Evolutionary conservation across 352 stramenopile genomes (phyloP).

Genomic region (Blastocystis sp.): DNA sequence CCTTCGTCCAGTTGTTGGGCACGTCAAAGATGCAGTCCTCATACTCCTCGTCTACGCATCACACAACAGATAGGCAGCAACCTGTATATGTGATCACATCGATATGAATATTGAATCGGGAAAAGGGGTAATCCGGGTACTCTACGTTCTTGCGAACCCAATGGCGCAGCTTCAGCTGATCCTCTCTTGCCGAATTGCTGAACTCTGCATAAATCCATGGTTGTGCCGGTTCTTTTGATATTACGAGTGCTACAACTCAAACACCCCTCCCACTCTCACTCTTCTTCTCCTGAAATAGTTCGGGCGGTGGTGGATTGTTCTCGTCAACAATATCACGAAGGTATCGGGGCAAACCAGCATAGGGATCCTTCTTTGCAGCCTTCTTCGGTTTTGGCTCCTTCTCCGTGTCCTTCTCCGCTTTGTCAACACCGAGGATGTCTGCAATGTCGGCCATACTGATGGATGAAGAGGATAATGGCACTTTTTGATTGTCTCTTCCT

Average conservation of each 20-base stretch:
- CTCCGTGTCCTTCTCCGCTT: background rate
- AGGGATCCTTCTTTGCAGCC: conserved; percentile 15
- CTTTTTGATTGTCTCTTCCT: background rate
- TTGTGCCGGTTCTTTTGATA: conserved; percentile 30
- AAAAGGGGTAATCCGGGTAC: conserved; percentile 69
- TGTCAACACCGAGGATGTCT: conserved; percentile 41
- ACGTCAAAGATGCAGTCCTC: conserved; percentile 22
- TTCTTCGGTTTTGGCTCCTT: conserved; percentile 42
- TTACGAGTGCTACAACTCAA: conserved; percentile 17
- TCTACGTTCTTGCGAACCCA: conserved; percentile 66
- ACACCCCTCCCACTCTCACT: background rate
- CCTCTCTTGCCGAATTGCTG: conserved; percentile 20
- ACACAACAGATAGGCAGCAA: background rate
- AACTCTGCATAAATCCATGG: conserved; percentile 28
- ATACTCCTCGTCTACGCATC: conserved; percentile 67
- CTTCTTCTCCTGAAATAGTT: conserved; percentile 46
- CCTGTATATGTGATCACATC: conserved; percentile 66
- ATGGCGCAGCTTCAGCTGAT: conserved; percentile 46
- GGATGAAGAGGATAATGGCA: background rate
- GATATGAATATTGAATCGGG: conserved; percentile 58
- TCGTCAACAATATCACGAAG: conserved; percentile 26
- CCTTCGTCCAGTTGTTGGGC: conserved; percentile 30
- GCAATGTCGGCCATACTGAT: conserved; percentile 31
- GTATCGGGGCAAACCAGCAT: conserved; percentile 17
- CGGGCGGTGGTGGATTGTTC: conserved; percentile 9